phyloP scores from a whole-genome alignment of 108 stramenopile genomes.

The Cyclotella cryptica region DNA sequence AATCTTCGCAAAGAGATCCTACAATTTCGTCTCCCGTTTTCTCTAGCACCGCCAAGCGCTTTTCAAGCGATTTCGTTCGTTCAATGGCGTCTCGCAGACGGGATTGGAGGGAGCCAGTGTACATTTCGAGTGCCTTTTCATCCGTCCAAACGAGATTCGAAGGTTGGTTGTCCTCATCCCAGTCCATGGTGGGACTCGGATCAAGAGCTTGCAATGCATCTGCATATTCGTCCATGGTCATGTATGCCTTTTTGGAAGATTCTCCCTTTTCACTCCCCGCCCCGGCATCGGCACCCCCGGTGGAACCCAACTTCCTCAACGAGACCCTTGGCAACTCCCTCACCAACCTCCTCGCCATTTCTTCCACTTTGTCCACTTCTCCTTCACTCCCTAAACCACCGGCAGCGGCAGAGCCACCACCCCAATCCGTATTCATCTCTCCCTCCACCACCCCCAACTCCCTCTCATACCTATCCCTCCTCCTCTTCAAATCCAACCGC shows the following conservation, averaged over 20 bases:
- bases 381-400: not conserved
- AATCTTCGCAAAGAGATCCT: constrained; percentile 53
- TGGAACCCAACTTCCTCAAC: not conserved
- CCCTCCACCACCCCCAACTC: constrained; percentile 49
- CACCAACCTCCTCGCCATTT: constrained; percentile 35
- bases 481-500: constrained; percentile 49
- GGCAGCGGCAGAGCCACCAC: constrained; percentile 1
- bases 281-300: constrained; percentile 32
- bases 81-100: constrained; percentile 45
- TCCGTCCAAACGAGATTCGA: constrained; percentile 36
- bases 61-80: constrained; percentile 44
- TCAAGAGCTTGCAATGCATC: constrained; percentile 13
- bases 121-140: constrained; percentile 29
- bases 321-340: constrained; percentile 33
- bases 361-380: constrained; percentile 27
- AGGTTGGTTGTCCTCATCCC: constrained; percentile 16
- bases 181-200: not conserved
- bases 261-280: constrained; percentile 26
- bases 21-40: constrained; percentile 56
- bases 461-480: constrained; percentile 46
- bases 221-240: constrained; percentile 43
- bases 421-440: constrained; percentile 54
- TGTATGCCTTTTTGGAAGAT: constrained; percentile 1
- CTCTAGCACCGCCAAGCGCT: constrained; percentile 48
- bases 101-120: constrained; percentile 33